phyloP scores from a whole-genome alignment of 306 rosid genomes.

The Potentilla sterilis region DNA sequence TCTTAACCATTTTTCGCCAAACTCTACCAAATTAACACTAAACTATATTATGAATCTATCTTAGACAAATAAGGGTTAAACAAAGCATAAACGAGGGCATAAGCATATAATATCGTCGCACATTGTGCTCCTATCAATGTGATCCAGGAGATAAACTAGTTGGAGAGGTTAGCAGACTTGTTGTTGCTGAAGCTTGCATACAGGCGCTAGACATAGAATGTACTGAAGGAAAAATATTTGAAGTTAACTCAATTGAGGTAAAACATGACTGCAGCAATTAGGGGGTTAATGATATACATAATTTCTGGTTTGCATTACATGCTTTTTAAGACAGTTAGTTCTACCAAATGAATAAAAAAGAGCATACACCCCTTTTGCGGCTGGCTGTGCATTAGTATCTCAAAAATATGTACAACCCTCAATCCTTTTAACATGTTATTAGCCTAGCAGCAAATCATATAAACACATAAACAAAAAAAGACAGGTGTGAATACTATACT shows the following conservation, averaged over 20 bases:
- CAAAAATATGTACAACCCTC: background rate
- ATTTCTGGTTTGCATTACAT: background rate
- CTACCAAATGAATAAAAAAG: background rate
- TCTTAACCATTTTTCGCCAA: no score
- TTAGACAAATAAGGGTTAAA: no score
- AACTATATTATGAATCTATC: no score
- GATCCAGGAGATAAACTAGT: constrained; percentile 83
- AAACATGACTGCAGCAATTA: constrained; percentile 11
- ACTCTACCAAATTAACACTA: no score
- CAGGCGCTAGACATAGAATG: constrained; percentile 82
- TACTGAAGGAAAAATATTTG: constrained; percentile 74
- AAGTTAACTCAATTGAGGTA: constrained; percentile 86
- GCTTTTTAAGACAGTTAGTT: background rate
- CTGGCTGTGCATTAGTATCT: background rate
- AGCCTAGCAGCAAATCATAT: background rate
- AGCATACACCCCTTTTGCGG: background rate
- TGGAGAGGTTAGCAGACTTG: constrained; percentile 89
- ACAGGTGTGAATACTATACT: background rate
- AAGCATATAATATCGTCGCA: no score
- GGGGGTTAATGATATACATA: background rate
- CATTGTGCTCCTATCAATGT: no score
- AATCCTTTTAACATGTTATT: background rate
- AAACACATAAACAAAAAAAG: background rate
- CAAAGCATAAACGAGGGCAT: no score
- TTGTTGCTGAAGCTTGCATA: constrained; percentile 93